Base-by-base conservation (phyloP, 805 yeast species). In the Wickerhamomyces tratensis region DNA sequence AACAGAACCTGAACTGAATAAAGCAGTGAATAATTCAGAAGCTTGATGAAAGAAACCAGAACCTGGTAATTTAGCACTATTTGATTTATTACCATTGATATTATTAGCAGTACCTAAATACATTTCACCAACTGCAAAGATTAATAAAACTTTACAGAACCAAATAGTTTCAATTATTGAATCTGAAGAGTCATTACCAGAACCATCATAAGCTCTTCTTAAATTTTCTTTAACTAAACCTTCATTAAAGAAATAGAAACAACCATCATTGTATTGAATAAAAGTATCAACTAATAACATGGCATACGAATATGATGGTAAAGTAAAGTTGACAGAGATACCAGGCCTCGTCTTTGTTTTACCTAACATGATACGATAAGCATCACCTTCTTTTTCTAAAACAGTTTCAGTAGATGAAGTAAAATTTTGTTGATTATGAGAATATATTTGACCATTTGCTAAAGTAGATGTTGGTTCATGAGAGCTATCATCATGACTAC, bases 101-200 rank as follows among this genome's bases (percentile, higher is more conserved):
- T 74, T 76, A 41, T 83, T 80, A 11, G 83, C 82, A 1, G 87
- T 81, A 1, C 91, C 91, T 34, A 83, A 59, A 52, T 84, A 84
- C 86, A 84, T 82, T 56, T 84, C 94, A 14, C 94, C 93, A 39
- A 78, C 72, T 5, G 91, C 86, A 58, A 84, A 83, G 25, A 84
- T 80, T 41, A 84, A 60, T 25, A 84, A 56, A 6, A 82, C 73
- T 57, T 84, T 84, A 63, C 91, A 82, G 52, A 82, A 82, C 87
- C 89, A 84, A 38, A 84, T 82, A 1, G 88, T 79, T 56, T 83
- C 87, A 42, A 82, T 64, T 29, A 81, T 75, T 6, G 84, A 72
- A 47, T 81, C 73, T 6, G 61, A 58, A 31, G 65, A 60, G 37
- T 58, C 58, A 3, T 62, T 53, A 10, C 59, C 61, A 37, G 49